Evolutionary conservation across 371 early-diverging fungal species (phyloP).

Genomic region (Coemansia sp.): DNA sequence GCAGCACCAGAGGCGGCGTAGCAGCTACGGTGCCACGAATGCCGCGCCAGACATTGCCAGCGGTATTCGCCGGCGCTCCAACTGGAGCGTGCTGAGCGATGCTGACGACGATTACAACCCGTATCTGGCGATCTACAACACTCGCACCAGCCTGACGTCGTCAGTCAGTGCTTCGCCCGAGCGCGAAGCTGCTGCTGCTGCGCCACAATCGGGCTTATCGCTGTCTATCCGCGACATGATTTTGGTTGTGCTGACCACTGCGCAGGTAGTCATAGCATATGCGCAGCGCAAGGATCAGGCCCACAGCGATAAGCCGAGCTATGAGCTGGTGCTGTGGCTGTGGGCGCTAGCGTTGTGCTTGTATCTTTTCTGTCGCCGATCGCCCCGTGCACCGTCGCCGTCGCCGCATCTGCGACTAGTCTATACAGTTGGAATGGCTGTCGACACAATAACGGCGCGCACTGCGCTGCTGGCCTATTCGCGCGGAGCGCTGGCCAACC

Average conservation of each 20-base stretch:
- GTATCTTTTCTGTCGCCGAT: slow-evolving; percentile 27
- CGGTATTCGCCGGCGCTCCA: slow-evolving; percentile 6
- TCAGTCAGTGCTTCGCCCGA: not conserved
- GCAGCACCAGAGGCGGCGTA: not conserved
- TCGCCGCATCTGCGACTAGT: slow-evolving; percentile 45
- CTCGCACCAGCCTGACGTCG: not conserved
- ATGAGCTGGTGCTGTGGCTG: slow-evolving; percentile 29
- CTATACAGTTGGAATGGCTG: slow-evolving; percentile 20
- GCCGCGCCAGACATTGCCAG: not conserved
- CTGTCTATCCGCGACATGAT: slow-evolving; percentile 36
- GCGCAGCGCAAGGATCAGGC: slow-evolving; percentile 1
- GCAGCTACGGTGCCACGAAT: not conserved
- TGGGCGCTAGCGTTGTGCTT: slow-evolving; percentile 32
- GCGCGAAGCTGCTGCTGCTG: not conserved
- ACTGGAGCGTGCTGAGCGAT: slow-evolving; percentile 4
- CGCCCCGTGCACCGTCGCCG: slow-evolving; percentile 27
- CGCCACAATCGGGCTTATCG: slow-evolving; percentile 1
- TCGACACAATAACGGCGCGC: slow-evolving; percentile 29
- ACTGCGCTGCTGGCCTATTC: slow-evolving; percentile 37
- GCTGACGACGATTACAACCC: not conserved
- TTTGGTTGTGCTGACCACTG: slow-evolving; percentile 12
- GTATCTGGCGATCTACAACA: not conserved
- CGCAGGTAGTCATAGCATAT: slow-evolving; percentile 18
- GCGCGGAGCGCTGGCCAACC: slow-evolving; percentile 1
- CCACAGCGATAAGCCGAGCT: slow-evolving; percentile 2